Conservation (phyloP, 345 rosid species). For the Euphorbia lathyris region DNA sequence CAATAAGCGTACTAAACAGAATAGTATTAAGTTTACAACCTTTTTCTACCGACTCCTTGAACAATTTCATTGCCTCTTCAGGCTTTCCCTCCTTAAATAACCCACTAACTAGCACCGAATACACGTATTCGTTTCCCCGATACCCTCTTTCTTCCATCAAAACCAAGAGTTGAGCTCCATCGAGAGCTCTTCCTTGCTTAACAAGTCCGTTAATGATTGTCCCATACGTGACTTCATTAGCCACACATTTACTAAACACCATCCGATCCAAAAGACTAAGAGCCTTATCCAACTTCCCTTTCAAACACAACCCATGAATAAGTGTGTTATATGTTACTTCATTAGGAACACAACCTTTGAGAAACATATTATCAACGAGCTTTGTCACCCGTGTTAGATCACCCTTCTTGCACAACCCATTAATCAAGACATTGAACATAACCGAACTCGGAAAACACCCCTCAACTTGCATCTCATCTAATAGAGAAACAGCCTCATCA, state of each 20-base stretch:
- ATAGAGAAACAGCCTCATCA: slow-evolving; percentile 74
- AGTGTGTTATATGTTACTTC: slow-evolving; percentile 85
- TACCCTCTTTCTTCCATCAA: slow-evolving; percentile 79
- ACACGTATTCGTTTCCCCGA: slow-evolving; percentile 54
- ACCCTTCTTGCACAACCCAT: slow-evolving; percentile 84
- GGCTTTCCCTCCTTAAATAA: slow-evolving; percentile 73
- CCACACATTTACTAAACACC: slow-evolving; percentile 65
- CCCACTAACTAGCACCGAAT: slow-evolving; percentile 72
- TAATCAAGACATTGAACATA: slow-evolving; percentile 70
- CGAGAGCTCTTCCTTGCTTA: slow-evolving; percentile 59
- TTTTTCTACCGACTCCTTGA: slow-evolving; percentile 57
- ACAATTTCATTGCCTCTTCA: slow-evolving; percentile 59
- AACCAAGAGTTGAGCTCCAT: slow-evolving; percentile 46
- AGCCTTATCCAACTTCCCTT: slow-evolving; percentile 81
- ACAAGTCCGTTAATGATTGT: slow-evolving; percentile 80
- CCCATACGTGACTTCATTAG: slow-evolving; percentile 80
- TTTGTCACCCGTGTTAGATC: slow-evolving; percentile 66
- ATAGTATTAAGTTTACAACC: slow-evolving; percentile 54
- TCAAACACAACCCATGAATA: slow-evolving; percentile 78
- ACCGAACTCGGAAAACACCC: slow-evolving; percentile 67
- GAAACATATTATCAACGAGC: slow-evolving; percentile 89
- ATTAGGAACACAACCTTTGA: slow-evolving; percentile 82
- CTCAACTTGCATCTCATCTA: slow-evolving; percentile 95
- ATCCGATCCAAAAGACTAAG: slow-evolving; percentile 71
- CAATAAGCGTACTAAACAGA: slow-evolving; percentile 67